Evolutionary conservation across 2,329 filamentous ascomycete genomes (phyloP), one percentile per base, ranked within the genome.

Genomic region (Botrytis medusae): DNA sequence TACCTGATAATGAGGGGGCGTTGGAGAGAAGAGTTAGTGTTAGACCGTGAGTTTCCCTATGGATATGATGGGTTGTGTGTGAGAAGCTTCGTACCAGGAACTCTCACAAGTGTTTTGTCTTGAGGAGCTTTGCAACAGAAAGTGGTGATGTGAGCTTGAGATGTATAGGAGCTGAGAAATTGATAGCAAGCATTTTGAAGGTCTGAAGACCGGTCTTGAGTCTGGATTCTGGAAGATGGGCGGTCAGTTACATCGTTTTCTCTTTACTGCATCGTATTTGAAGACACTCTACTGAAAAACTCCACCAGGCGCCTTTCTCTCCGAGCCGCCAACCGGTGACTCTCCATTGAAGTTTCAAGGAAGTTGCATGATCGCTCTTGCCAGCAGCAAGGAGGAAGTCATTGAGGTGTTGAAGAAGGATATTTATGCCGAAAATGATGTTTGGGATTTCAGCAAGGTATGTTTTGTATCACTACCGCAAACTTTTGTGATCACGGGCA

Each of bases 371-470:
- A 85, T 97, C 42, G 84, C 89, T 57, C 82, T 88, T 44, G 93
- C 73, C 14, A 87, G 89, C 75, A 90, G 87, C 14, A 89, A 87
- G 78, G 91, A 94, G 76, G 91, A 94, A 81, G 88, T 93, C 2
- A 81, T 91, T 59, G 87, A 91, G 77, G 80, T 87, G 69, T 81
- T 97, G 64, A 88, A 87, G 81, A 86, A 88, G 67, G 94, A 97
- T 83, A 84, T 94, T 16, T 97, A 97, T 83, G 85, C 86, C 16
- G 86, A 83, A 74, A 86, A 83, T 61, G 93, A 90, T 0, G 94
- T 97, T 14, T 97, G 94, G 94, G 93, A 97, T 84, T 80, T 92
- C 74, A 87, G 90, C 51, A 92, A 92, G 78, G 89, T 89, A 72
- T 71, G 77, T 74, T 62, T n/a, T 54, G 22, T 29, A 60, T 37